Percentiles rank a stretch among this genome's conserved stretches.
These are phyloP conservation scores for Misopates orontium DNA, from an alignment of 257 asterid genomes.

Conservation along the genomic window DNA sequence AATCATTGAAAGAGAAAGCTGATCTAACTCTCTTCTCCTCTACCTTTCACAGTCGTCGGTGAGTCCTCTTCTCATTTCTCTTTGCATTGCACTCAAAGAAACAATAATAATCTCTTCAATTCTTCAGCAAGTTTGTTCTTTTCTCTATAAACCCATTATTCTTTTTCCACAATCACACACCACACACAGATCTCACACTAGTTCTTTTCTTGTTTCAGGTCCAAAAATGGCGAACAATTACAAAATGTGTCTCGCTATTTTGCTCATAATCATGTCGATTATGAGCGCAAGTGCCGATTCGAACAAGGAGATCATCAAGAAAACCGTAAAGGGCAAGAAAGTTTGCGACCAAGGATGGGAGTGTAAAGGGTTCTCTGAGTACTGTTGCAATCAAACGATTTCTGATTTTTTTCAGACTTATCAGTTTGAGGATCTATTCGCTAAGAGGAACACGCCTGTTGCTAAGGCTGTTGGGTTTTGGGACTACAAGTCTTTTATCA, in stretches of 20 bases:
- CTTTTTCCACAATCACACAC: neutral
- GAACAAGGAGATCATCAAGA: slow-evolving; percentile 41
- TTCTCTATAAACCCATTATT: neutral
- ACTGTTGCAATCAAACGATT: slow-evolving; percentile 79
- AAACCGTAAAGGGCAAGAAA: slow-evolving; percentile 61
- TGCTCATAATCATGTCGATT: neutral
- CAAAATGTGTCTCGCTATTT: slow-evolving; percentile 22
- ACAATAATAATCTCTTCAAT: neutral
- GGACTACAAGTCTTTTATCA: slow-evolving; percentile 76
- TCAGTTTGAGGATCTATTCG: slow-evolving; percentile 73
- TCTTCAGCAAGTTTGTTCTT: too few relatives aligned
- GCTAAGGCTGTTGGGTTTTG: slow-evolving; percentile 81
- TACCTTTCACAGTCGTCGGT: slow-evolving; percentile 8
- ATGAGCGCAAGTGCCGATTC: slow-evolving; percentile 32
- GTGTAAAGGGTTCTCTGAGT: slow-evolving; percentile 49
- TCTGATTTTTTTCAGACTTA: slow-evolving; percentile 67
- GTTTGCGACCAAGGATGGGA: slow-evolving; percentile 78
- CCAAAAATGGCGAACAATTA: slow-evolving; percentile 24
- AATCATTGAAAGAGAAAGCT: slow-evolving; percentile 31
- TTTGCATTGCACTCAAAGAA: slow-evolving; percentile 39
- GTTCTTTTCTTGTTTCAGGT: slow-evolving; percentile 9
- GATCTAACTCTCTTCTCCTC: slow-evolving; percentile 29
- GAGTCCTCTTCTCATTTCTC: slow-evolving; percentile 15
- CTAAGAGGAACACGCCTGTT: slow-evolving; percentile 69
- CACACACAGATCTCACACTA: neutral